Percentiles rank a stretch among this genome's conserved stretches.
These are phyloP conservation scores for Boletellus sp. DNA, from an alignment of 768 basidiomycete species.

Conservation along the genomic window DNA sequence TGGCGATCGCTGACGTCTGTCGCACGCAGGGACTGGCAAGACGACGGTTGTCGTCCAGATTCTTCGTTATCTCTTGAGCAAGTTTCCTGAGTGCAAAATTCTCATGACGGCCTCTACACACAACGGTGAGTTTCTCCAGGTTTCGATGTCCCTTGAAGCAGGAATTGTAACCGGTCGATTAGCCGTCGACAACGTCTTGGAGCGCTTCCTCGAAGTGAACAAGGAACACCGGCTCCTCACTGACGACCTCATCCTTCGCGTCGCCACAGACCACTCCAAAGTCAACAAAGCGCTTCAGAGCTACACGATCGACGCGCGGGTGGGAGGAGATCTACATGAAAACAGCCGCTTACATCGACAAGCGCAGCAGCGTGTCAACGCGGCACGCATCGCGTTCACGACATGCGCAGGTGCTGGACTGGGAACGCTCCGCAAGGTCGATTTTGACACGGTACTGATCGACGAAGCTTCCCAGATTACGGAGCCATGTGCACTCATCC, in stretches of 20 bases:
- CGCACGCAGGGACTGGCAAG: slow-evolving; percentile 59
- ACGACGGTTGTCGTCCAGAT: slow-evolving; percentile 68
- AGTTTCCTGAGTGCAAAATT: slow-evolving; percentile 40
- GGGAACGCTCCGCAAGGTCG: slow-evolving; percentile 49
- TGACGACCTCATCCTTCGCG: slow-evolving; percentile 60
- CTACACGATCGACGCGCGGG: slow-evolving; percentile 61
- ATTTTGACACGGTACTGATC: slow-evolving; percentile 61
- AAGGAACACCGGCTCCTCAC: slow-evolving; percentile 39
- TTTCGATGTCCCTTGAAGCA: background rate
- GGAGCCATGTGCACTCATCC: slow-evolving; percentile 62
- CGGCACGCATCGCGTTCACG: slow-evolving; percentile 56
- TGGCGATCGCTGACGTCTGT: background rate
- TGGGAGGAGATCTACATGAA: slow-evolving; percentile 57
- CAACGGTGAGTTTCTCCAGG: slow-evolving; percentile 41
- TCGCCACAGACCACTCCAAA: slow-evolving; percentile 61
- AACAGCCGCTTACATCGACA: slow-evolving; percentile 54
- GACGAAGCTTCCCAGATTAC: slow-evolving; percentile 73
- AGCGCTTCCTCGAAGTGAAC: slow-evolving; percentile 55
- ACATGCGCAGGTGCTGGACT: slow-evolving; percentile 65
- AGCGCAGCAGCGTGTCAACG: slow-evolving; percentile 55
- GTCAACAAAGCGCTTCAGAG: slow-evolving; percentile 55
- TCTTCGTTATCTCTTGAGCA: slow-evolving; percentile 40
- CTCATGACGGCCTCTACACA: slow-evolving; percentile 72
- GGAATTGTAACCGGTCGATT: background rate
- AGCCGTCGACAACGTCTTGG: slow-evolving; percentile 71